Evolutionary conservation across 306 rosid genomes (phyloP).

Genomic region (Vigna unguiculata): DNA sequence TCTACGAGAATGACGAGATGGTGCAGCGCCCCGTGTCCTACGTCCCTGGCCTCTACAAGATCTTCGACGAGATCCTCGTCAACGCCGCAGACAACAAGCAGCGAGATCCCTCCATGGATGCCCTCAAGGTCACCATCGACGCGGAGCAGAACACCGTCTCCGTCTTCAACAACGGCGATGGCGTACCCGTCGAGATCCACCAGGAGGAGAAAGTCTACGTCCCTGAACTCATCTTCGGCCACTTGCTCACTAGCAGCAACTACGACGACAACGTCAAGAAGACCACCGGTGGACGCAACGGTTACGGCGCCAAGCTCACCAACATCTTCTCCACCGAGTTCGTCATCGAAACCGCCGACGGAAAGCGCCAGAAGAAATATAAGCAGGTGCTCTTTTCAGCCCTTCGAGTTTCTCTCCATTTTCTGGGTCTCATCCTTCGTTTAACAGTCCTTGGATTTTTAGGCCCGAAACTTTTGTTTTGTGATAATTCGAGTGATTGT

Average conservation of each 20-base stretch:
- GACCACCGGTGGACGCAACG: conserved; percentile 94
- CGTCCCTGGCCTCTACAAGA: conserved; percentile 94
- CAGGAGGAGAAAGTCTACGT: conserved; percentile 95
- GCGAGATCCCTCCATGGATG: conserved; percentile 80
- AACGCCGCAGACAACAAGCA: conserved; percentile 97
- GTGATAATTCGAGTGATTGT: not conserved
- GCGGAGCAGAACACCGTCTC: conserved; percentile 61
- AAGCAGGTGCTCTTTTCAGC: conserved; percentile 65
- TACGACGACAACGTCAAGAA: conserved; percentile 84
- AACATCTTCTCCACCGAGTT: conserved; percentile 92
- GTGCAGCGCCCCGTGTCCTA: conserved; percentile 69
- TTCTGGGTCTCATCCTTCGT: not conserved
- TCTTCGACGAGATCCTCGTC: conserved; percentile 94
- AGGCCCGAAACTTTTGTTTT: too few species aligned
- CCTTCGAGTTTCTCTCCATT: not conserved
- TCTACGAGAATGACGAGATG: conserved; percentile 75
- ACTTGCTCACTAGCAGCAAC: conserved; percentile 86
- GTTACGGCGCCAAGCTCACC: conserved; percentile 95
- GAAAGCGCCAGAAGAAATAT: conserved; percentile 80
- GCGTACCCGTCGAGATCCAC: conserved; percentile 91
- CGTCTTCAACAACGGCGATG: conserved; percentile 83
- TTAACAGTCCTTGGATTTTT: not conserved
- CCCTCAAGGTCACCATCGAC: conserved; percentile 70
- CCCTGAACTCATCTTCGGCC: conserved; percentile 93
- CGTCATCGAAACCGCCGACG: conserved; percentile 90